Evolutionary conservation across 2,329 filamentous ascomycete genomes (phyloP), one percentile per base, ranked within the genome.

Genomic region (Allantophomopsis cytisporea): DNA sequence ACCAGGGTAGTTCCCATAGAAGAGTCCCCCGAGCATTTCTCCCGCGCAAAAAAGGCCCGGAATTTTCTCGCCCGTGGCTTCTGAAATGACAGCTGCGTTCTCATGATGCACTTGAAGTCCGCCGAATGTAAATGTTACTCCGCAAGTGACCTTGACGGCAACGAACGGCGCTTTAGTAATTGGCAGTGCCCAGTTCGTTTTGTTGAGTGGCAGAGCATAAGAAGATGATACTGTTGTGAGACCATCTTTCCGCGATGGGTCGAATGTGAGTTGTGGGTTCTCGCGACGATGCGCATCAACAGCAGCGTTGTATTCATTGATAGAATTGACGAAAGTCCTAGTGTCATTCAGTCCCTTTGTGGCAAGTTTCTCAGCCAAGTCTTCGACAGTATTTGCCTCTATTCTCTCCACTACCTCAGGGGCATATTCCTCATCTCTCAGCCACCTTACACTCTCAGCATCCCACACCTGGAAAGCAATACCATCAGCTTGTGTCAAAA

Each of bases 101-200:
- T 69, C 53, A 0, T 72, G 63, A 37, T 73, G 64, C 2, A 77
- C 66, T 5, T 64, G 63, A 6, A 82, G 55, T 0, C 78, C 76
- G 1, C 76, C 78, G 57, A 82, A 83, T 0, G 77, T 82, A 47
- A 82, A 83, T 0, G 76, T 81, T 13, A 83, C 67, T 1, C 79
- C 78, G 35, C 73, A 75, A 4, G 69, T 71, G 2, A 82, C 75
- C 46, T 73, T 72, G 35, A 82, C 69, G 1, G 77, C 77, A 17
- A 77, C 55, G 48, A 75, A 82, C 0, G 77, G 77, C 0, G 61
- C 60, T 44, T 70, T 53, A 31, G 68, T 63, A 7, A 83, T 47
- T 0, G 76, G 66, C 5, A 75, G 46, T 0, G 77, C 77, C 78
- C 77, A 82, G 45, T 83, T 82, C 0, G 73, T 70, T 57, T 83